Evolutionary conservation across 2,329 filamentous ascomycete genomes (phyloP), one percentile per base, ranked within the genome.

Genomic region (Stromatinia cepivora): DNA sequence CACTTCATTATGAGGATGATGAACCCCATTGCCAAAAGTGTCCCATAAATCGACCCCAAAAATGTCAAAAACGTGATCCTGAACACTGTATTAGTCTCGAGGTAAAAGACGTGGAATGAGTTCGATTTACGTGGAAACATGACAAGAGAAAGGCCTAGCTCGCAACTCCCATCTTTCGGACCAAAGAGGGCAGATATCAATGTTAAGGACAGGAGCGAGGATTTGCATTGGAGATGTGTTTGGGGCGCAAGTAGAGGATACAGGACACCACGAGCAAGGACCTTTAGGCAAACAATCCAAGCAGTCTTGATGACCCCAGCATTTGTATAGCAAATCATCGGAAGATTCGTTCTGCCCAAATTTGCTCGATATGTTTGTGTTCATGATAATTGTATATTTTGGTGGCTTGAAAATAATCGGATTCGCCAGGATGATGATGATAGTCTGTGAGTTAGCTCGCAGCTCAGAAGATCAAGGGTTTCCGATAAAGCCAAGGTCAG

Each of bases 141-240:
- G 78, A 66, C 80, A 82, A 31, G 81, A 81, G 0, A 82, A 70
- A 1, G 79, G 77, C 10, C 72, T 76, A 28, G 81, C 80, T 25
- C 81, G 77, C 9, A 83, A 64, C 70, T 82, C 81, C 81, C 81
- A 83, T 25, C 80, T 74, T 76, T 83, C 83, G 8, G 81, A 81
- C 80, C 80, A 82, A 70, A 85, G 80, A 9, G 86, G 86, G 72
- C 86, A 88, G 7, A 86, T 79, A 63, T 83, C 76, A 53, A 82
- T 78, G 69, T 86, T 79, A 73, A 80, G 83, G 3, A 83, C 81
- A 2, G 85, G 86, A 2, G 84, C 84, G 22, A 87, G 78, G 42
- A 85, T 74, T 0, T 81, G 83, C 13, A 86, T 75, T 0, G 71
- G 67, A 69, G 82, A 76, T 22, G 79, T 77, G 71, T 86, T 87